phyloP scores from a whole-genome alignment of 225 moss, liverwort and hornwort genomes.

The Anthoceros angustus region DNA sequence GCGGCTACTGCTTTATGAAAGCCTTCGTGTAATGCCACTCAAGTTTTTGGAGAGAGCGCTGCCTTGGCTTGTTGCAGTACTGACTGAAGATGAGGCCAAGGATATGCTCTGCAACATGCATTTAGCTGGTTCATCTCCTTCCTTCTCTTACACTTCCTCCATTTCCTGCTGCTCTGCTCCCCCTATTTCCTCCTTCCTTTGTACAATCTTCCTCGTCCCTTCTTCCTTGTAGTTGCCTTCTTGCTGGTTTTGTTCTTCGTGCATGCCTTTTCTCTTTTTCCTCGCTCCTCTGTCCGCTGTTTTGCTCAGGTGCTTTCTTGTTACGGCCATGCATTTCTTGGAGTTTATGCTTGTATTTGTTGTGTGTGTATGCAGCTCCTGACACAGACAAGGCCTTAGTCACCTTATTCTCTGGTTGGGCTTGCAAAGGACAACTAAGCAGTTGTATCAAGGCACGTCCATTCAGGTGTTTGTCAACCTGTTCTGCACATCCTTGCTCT shows the following conservation, averaged over 20 bases:
- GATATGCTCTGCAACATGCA: constrained; percentile 93
- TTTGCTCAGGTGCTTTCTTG: no score
- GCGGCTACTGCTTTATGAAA: constrained; percentile 74
- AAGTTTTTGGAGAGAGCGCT: constrained; percentile 82
- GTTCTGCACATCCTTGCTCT: constrained; percentile 41
- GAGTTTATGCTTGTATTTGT: neutral
- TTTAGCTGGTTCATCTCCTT: constrained; percentile 47
- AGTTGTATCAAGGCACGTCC: constrained; percentile 40
- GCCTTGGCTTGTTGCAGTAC: constrained; percentile 78
- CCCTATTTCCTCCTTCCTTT: no score
- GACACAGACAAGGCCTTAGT: constrained; percentile 86
- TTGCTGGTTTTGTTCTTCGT: neutral
- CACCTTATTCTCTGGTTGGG: constrained; percentile 94
- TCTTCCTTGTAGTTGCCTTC: neutral
- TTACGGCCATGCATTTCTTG: neutral
- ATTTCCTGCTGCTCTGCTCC: no score
- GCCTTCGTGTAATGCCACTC: constrained; percentile 89
- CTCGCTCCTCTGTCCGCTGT: neutral
- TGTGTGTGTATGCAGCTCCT: constrained; percentile 39
- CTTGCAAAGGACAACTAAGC: constrained; percentile 81
- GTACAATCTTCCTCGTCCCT: neutral
- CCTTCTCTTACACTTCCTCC: neutral
- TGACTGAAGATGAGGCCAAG: constrained; percentile 82
- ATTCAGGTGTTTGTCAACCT: constrained; percentile 67
- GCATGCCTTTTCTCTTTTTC: neutral